Evolutionary conservation across 1,139 yeast species (phyloP).

Genomic region (Saccharomyces hybrid): DNA sequence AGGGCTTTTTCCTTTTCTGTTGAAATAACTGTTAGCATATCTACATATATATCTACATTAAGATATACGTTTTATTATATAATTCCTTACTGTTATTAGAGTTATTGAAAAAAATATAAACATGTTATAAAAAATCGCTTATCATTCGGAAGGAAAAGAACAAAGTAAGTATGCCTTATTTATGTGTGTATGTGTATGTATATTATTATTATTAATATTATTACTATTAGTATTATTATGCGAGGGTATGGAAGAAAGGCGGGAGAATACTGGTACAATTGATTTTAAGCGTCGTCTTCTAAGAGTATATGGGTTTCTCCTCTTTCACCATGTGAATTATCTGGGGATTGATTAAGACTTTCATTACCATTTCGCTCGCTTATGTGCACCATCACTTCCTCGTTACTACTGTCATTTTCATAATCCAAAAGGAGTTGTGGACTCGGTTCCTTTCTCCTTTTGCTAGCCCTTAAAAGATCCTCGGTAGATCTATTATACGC

Average conservation of each 20-base stretch:
- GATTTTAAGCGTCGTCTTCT: background rate
- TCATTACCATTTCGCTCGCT: background rate
- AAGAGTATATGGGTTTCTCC: background rate
- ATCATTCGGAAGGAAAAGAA: background rate
- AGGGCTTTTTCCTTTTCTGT: background rate
- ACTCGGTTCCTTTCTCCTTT: background rate
- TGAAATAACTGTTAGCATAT: background rate
- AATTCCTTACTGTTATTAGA: background rate
- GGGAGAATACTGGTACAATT: background rate
- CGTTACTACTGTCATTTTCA: background rate
- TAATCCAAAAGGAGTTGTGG: background rate
- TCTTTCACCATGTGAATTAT: background rate
- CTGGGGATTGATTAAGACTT: background rate
- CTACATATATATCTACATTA: background rate
- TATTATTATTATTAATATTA: background rate
- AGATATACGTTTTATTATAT: background rate
- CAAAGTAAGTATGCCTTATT: background rate
- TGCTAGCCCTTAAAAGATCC: background rate
- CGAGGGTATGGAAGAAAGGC: background rate
- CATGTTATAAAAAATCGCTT: background rate
- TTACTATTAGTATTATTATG: background rate
- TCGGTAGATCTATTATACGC: background rate
- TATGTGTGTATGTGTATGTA: constrained; percentile 1
- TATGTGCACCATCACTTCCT: background rate
- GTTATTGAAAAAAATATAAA: background rate